Percentiles rank a stretch among this genome's conserved stretches.
Conservation (phyloP, 345 rosid genomes). For the Hevea brasiliensis region DNA sequence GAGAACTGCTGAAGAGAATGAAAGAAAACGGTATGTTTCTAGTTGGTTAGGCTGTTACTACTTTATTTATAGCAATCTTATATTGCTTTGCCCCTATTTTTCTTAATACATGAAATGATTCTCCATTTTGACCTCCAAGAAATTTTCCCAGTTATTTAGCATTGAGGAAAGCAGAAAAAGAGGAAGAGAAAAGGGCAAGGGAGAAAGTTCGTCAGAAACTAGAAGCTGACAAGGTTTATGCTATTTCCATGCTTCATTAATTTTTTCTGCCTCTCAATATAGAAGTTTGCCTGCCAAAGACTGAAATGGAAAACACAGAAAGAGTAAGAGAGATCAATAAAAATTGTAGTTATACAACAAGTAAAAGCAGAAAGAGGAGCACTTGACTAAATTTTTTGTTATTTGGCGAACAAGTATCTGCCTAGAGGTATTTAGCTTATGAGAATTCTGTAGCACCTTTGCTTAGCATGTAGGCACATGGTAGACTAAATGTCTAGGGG, state of each 20-base stretch:
- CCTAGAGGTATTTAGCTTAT: not conserved
- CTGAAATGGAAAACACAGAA: not conserved
- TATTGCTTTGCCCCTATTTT: not conserved
- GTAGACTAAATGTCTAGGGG: not conserved
- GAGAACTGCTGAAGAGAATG: conserved; percentile 61
- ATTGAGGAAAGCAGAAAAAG: conserved; percentile 57
- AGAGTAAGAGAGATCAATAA: not conserved
- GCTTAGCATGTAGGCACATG: not conserved
- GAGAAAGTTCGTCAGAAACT: conserved; percentile 60
- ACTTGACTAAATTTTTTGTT: not conserved
- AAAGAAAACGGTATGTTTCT: conserved; percentile 63
- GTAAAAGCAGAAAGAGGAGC: not conserved
- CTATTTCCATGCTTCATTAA: not conserved
- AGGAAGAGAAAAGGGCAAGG: conserved; percentile 65
- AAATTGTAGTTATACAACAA: not conserved
- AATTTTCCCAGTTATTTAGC: conserved; percentile 44
- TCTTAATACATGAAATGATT: not conserved
- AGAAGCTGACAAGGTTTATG: conserved; percentile 71
- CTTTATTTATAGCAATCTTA: conserved; percentile 1
- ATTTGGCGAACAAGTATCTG: not conserved
- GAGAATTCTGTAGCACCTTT: not conserved
- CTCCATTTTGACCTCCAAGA: conserved; percentile 15
- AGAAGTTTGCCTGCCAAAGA: not conserved
- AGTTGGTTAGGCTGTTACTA: too few relatives aligned
- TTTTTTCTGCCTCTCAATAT: not conserved